Evolutionary conservation across 805 yeast species (phyloP), one percentile per base, ranked within the genome.

Genomic region (Ogataea chonburiensis): DNA sequence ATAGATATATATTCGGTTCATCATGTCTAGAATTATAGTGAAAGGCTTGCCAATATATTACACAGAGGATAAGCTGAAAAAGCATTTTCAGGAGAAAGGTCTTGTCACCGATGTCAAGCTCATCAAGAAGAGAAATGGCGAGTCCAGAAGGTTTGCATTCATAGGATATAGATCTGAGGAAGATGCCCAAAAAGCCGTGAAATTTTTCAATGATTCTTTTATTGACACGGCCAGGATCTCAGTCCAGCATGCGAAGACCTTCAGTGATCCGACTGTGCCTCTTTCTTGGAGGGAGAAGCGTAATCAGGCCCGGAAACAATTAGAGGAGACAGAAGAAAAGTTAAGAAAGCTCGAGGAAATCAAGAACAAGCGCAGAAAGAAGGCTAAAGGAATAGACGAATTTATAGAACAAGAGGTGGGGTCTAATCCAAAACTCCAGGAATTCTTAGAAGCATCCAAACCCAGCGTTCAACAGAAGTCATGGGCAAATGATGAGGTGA

Each of bases 111-210:
- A 93, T 71, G 89, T 86, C 24, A 87, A 85, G 60, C 68, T 93
- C 23, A 75, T 88, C 74, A 81, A 75, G 51, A 86, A 82, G 47
- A 71, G 82, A 49, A 77, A 76, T 47, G 98, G 98, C 17, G 83
- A 81, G 52, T 84, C 95, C 7, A 77, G 98, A 61, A 71, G 94
- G 50, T 93, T 93, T 68, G 98, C 96, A 5, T 93, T 93, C 52
- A 68, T 93, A 34, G 98, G 98, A 1, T 93, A 75, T 60, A 81
- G 78, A 51, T 68, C 78, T n/a, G 68, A 63, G 13, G 70, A 64
- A 9, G 95, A 85, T 52, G 98, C 98, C 1, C 75, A 71, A 32
- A 73, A 68, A 28, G 96, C 96, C 0, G 91, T 80, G 5, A 69
- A 65, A 31, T 87, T 74, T 60, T 89, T 83, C 60, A 70, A 93